Evolutionary conservation across 306 rosid species (phyloP), one percentile per base, ranked within the genome.

Genomic region (Inga laurina): DNA sequence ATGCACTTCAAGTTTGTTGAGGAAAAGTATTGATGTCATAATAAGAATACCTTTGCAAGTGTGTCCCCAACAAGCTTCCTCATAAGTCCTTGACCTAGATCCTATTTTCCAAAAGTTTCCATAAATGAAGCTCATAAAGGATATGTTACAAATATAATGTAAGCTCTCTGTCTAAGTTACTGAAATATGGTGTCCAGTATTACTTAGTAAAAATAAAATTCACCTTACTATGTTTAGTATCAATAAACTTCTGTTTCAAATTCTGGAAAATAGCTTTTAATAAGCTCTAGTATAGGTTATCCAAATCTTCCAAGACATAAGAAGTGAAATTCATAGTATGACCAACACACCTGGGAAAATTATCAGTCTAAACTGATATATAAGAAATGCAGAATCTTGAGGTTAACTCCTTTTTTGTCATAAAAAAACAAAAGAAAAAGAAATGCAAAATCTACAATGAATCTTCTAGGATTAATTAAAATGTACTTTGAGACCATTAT

Each of bases 31-130:
- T 18, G 21, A 62, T 44, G 30, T 18, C 49, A 74, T 83, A 64
- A 80, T 80, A 61, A 13, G 39, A 44, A 37, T 87, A 95, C 97
- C 97, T 92, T 90, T 43, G 97, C 91, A 19, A 81, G 87, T 22
- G 82, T 71, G 61, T 93, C 97, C 24, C 97, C 97, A 3, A 88
- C 82, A 83, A 95, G 77, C 86, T 88, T 93, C 81, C 86, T 91
- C 84, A 95, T 83, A 74, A 95, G 77, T 78, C 88, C 89, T 43
- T 90, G 97, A 70, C 98, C 98, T 0, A 97, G 98, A 88, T 95
- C 97, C 98, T 95, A 80, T 51, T 82, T 88, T 76, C 81, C 83
- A 82, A 75, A 83, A 77, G 68, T 51, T 84, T 88, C 73, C 80
- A 34, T 39, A 44, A 71, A 71, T 22, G 65, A 81, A 82, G 72